Percentiles rank a stretch among this genome's conserved stretches.
phyloP scores from a whole-genome alignment of 2,329 filamentous ascomycete genomes.

The Aspergillus sp. region DNA sequence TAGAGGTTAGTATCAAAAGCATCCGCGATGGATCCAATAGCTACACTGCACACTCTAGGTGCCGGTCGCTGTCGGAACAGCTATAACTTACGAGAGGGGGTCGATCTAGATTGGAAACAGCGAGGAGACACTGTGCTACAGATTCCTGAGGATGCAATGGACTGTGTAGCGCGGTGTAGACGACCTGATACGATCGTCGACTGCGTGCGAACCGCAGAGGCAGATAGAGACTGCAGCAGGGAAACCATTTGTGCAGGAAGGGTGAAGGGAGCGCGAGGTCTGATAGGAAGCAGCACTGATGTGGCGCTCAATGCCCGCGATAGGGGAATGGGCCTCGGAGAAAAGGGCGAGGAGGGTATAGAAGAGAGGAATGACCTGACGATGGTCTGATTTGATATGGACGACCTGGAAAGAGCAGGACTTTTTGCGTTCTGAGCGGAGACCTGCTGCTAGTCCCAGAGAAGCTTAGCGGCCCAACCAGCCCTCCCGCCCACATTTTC shows the following conservation, averaged over 20 bases:
- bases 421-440: constrained; percentile 31
- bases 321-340: constrained; percentile 3
- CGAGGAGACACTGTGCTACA: constrained; percentile 36
- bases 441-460: constrained; percentile 30
- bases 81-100: constrained; percentile 36
- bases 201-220: constrained; percentile 43
- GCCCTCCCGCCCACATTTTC: constrained; percentile 40
- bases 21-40: neutral
- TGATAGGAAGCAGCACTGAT: neutral
- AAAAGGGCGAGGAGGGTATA: constrained; percentile 3
- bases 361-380: constrained; percentile 10
- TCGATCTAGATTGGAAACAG: constrained; percentile 33
- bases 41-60: neutral
- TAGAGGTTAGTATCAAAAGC: constrained; percentile 19
- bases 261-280: constrained; percentile 1
- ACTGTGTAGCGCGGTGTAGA: constrained; percentile 30
- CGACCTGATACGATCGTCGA: constrained; percentile 34
- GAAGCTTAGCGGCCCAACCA: constrained; percentile 37
- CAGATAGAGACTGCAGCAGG: constrained; percentile 35
- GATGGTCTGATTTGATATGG: constrained; percentile 16
- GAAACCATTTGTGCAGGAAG: constrained; percentile 36
- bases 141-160: constrained; percentile 35
- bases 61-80: constrained; percentile 15
- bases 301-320: neutral
- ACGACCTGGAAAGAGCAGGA: constrained; percentile 25